phyloP scores from a whole-genome alignment of 768 basidiomycete species.

The Psilocybe cubensis region DNA sequence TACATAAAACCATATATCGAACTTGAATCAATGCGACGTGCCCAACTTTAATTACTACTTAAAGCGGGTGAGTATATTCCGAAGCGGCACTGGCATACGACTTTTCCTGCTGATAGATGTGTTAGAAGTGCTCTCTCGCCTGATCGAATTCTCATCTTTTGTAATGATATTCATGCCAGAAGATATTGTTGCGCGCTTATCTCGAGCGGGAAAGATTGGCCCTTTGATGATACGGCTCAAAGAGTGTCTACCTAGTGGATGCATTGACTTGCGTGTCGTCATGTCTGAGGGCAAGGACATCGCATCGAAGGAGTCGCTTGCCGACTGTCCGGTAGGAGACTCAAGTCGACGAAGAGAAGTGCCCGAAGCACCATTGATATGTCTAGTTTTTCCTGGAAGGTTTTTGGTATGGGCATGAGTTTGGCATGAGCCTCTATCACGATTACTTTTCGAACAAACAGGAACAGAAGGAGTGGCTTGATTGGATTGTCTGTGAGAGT shows the following conservation, averaged over 20 bases:
- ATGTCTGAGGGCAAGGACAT: neutral
- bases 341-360: neutral
- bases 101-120: conserved; percentile 33
- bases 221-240: conserved; percentile 32
- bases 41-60: conserved; percentile 40
- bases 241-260: conserved; percentile 35
- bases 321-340: neutral
- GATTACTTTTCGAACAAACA: too few species aligned
- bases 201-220: conserved; percentile 23
- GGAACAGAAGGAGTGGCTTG: too few species aligned
- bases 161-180: conserved; percentile 23
- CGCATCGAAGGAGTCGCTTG: neutral
- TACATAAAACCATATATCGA: too few species aligned
- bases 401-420: too few species aligned
- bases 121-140: conserved; percentile 26
- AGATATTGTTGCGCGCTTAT: conserved; percentile 26
- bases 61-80: conserved; percentile 50
- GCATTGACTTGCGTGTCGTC: conserved; percentile 5
- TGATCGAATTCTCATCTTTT: conserved; percentile 36
- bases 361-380: neutral
- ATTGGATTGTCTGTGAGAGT: too few species aligned
- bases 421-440: too few species aligned
- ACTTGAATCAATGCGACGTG: too few species aligned
- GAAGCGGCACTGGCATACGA: conserved; percentile 48
- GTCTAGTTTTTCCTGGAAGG: neutral